These are phyloP conservation scores for Arthrobotrys megalospora DNA, from an alignment of 2,329 filamentous ascomycete species.

Conservation along the genomic window DNA sequence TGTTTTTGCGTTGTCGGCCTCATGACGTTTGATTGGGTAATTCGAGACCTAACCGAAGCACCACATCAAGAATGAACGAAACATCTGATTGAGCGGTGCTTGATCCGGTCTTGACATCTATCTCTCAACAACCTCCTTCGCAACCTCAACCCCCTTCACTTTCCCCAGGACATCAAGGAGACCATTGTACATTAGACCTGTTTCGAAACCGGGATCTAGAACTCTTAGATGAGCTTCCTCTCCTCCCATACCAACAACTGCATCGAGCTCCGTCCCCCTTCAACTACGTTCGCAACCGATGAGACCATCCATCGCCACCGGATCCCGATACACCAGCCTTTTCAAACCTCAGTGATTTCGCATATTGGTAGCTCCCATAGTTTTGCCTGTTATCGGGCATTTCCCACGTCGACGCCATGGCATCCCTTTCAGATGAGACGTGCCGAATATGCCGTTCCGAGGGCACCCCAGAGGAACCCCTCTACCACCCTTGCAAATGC, in stretches of 20 bases:
- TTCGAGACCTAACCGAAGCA: slow-evolving; percentile 20
- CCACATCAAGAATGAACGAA: slow-evolving; percentile 26
- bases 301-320: slow-evolving; percentile 47
- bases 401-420: slow-evolving; percentile 46
- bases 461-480: slow-evolving; percentile 82
- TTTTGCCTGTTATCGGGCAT: slow-evolving; percentile 24
- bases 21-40: slow-evolving; percentile 60
- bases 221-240: slow-evolving; percentile 57
- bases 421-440: slow-evolving; percentile 78
- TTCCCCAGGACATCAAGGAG: slow-evolving; percentile 13
- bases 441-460: slow-evolving; percentile 97
- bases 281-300: slow-evolving; percentile 38
- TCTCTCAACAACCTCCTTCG: slow-evolving; percentile 23
- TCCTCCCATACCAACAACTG: background rate
- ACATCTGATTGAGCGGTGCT: slow-evolving; percentile 45
- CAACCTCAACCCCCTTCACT: slow-evolving; percentile 32
- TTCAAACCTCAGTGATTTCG: slow-evolving; percentile 23
- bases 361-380: slow-evolving; percentile 14
- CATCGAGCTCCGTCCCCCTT: slow-evolving; percentile 35
- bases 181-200: slow-evolving; percentile 7
- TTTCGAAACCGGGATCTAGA: slow-evolving; percentile 19
- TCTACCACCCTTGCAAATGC: slow-evolving; percentile 99
- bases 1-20: slow-evolving; percentile 12
- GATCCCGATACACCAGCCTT: slow-evolving; percentile 20
- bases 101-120: slow-evolving; percentile 36